Percentiles rank a stretch among this genome's conserved stretches.
These are phyloP conservation scores for Trichophyton schoenleinii DNA, from an alignment of 2,329 filamentous ascomycete species.

Conservation along the genomic window DNA sequence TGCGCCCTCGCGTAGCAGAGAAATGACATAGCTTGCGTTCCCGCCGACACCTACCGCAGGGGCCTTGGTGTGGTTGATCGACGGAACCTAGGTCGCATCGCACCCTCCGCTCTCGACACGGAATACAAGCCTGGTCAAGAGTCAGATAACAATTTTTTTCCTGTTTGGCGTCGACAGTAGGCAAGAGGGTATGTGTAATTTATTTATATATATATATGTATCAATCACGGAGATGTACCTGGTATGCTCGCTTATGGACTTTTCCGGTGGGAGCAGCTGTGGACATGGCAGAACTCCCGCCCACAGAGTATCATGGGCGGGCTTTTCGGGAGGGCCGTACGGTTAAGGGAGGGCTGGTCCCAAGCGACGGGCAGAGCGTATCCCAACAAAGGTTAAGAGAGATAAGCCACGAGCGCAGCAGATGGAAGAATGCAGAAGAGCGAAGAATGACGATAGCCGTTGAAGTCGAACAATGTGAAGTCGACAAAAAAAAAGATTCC, in stretches of 20 bases:
- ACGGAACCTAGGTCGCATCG: conserved; percentile 16
- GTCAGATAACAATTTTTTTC: neutral
- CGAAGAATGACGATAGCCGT: neutral
- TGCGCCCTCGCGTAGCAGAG: conserved; percentile 15
- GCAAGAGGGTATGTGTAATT: neutral
- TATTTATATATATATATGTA: neutral
- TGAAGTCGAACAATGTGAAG: neutral
- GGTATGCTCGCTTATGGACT: conserved; percentile 16
- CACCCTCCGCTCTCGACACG: conserved; percentile 16
- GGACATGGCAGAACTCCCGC: conserved; percentile 11
- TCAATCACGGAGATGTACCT: conserved; percentile 9
- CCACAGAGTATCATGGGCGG: neutral
- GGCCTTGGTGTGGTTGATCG: conserved; percentile 14
- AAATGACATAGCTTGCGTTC: conserved; percentile 16
- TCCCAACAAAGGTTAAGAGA: neutral
- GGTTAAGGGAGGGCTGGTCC: neutral
- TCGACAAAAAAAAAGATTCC: neutral
- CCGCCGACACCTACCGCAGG: conserved; percentile 15
- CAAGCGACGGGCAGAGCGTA: too few relatives aligned
- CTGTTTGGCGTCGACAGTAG: too few relatives aligned
- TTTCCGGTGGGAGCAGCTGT: conserved; percentile 9
- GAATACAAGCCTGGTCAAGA: conserved; percentile 14
- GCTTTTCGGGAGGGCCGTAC: neutral
- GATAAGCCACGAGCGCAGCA: neutral
- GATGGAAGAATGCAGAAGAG: neutral